A percentile compares a stretch with the other conserved stretches of the same genome.
Evolutionary conservation across 2,329 filamentous ascomycete species (phyloP).

Genomic region (Chaetomiaceae sp.): DNA sequence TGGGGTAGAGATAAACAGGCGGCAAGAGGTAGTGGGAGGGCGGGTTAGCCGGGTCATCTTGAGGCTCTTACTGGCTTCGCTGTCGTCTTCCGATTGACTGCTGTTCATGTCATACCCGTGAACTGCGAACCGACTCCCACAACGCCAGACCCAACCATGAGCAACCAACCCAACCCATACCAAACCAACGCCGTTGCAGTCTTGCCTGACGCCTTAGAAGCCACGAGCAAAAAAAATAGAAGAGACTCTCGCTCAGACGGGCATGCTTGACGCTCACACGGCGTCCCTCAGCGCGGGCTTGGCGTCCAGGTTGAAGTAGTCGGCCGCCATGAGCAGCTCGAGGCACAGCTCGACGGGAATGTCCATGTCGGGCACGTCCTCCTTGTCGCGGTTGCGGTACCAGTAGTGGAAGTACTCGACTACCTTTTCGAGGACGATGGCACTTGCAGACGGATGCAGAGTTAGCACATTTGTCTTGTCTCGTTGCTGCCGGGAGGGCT

Average conservation of each 20-base stretch:
- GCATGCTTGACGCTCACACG: neutral
- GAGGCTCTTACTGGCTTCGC: neutral
- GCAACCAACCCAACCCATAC: neutral
- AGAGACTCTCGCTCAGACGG: neutral
- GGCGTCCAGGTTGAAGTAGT: conserved; percentile 65
- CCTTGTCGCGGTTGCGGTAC: conserved; percentile 64
- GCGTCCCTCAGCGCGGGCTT: neutral
- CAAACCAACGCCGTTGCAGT: neutral
- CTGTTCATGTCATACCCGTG: neutral
- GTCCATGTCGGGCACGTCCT: conserved; percentile 75
- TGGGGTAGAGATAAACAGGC: conserved; percentile 25
- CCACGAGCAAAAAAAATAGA: neutral
- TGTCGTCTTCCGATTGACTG: neutral
- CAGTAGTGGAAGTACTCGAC: conserved; percentile 83
- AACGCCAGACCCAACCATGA: neutral
- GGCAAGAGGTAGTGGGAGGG: neutral
- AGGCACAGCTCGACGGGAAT: conserved; percentile 74
- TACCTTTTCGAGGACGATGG: conserved; percentile 71
- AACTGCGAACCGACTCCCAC: neutral
- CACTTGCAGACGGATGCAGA: conserved; percentile 42
- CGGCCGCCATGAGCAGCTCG: conserved; percentile 71
- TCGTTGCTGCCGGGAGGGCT: too few relatives aligned
- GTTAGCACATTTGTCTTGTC: conserved; percentile 21
- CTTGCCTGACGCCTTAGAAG: neutral
- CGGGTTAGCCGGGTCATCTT: neutral